phyloP scores from a whole-genome alignment of 768 basidiomycete species.

The Mrakia blollopis region DNA sequence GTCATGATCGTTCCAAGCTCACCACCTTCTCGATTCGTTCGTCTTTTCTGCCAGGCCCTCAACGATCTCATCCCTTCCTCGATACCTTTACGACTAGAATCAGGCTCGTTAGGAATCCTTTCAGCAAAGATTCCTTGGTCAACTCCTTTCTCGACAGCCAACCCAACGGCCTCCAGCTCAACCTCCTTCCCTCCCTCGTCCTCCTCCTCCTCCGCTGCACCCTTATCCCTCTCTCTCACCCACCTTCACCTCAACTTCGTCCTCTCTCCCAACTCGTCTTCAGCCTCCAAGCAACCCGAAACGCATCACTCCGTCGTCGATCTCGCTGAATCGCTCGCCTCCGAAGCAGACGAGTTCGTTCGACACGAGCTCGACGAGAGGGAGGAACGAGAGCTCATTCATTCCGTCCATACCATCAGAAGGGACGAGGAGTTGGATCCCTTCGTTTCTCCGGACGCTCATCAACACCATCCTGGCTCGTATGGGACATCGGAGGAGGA shows the following conservation, averaged over 20 bases:
- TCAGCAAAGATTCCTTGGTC: constrained; percentile 64
- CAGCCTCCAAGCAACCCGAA: background rate
- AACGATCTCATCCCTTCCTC: constrained; percentile 57
- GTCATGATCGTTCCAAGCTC: background rate
- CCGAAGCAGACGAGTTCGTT: constrained; percentile 80
- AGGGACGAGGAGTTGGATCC: constrained; percentile 39
- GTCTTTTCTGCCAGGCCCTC: constrained; percentile 57
- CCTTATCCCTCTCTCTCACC: constrained; percentile 61
- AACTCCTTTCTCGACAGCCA: constrained; percentile 41
- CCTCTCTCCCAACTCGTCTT: background rate
- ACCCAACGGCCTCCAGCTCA: constrained; percentile 24
- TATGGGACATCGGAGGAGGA: constrained; percentile 21
- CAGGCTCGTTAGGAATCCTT: constrained; percentile 68
- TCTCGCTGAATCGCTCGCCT: constrained; percentile 71
- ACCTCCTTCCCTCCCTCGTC: background rate
- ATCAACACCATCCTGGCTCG: background rate
- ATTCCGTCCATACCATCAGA: constrained; percentile 58
- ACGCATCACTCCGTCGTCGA: constrained; percentile 40
- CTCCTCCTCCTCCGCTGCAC: background rate
- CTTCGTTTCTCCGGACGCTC: constrained; percentile 38
- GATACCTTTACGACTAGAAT: constrained; percentile 62
- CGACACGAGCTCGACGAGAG: constrained; percentile 69
- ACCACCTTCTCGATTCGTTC: background rate
- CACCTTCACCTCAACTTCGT: constrained; percentile 63
- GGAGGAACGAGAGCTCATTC: constrained; percentile 66